Conservation (phyloP, 805 yeast species). For the Lachancea dasiensis region DNA sequence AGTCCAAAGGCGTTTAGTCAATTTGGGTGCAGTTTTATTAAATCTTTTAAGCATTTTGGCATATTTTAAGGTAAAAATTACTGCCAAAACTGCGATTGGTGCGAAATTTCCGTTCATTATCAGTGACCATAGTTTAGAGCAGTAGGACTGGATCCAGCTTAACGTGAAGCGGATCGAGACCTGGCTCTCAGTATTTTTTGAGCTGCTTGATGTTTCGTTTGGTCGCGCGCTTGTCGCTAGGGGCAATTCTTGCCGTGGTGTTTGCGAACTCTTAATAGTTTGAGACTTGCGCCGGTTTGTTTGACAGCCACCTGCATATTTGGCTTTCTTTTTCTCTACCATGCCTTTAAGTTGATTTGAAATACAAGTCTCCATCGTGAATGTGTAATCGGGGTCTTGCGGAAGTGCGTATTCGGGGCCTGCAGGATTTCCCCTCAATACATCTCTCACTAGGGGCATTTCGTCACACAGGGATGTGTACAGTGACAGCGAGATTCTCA, state of each 20-base stretch:
- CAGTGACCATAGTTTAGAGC: background rate
- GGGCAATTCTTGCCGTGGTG: background rate
- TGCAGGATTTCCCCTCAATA: background rate
- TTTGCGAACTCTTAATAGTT: background rate
- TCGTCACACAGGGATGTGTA: conserved; percentile 15
- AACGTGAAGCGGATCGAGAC: background rate
- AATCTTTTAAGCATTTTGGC: background rate
- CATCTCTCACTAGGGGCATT: conserved; percentile 11
- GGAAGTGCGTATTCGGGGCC: background rate
- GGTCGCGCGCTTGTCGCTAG: no score
- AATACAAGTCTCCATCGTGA: background rate
- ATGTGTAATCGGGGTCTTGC: background rate
- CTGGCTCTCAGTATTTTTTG: no score
- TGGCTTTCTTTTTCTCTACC: background rate
- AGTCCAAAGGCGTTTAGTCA: background rate
- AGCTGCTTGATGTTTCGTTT: no score
- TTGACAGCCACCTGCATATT: no score
- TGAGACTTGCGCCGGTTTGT: no score
- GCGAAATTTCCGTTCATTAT: background rate
- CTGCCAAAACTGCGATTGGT: background rate
- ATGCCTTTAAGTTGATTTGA: background rate
- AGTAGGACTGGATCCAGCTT: background rate
- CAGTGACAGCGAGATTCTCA: conserved; percentile 9
- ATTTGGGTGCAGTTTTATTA: background rate
- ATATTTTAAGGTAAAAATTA: background rate